Base-by-base conservation (phyloP, 2,329 filamentous ascomycete species). In the Zymoseptoria tritici region DNA sequence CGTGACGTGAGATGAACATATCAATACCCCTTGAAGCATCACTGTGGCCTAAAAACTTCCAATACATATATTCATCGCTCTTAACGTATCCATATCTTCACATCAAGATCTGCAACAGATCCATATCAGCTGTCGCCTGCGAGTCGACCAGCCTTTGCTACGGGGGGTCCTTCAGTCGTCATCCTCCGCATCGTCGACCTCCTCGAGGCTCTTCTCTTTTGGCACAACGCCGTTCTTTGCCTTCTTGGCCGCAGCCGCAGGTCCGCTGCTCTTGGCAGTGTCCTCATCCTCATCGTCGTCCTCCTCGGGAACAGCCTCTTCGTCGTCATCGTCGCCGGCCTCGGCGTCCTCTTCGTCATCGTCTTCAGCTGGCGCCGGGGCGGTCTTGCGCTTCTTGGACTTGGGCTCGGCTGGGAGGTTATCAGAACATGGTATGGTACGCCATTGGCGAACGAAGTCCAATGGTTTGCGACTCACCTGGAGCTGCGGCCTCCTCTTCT, bases 231-330 rank as follows among this genome's bases (percentile, higher is more conserved):
- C 64, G 19, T 63, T 67, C 64, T 71, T 72, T 49, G 60, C 61
- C 49, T 63, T 58, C 60, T 72, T 71, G 24, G 70, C 70, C 26
- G 66, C 65, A 50, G 67, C 69, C 11, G 71, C 66, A 51, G 71
- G 70, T 8, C 68, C 71, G 19, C 66, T 57, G 19, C 59, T 62
- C 24, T 65, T 64, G 7, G 66, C 65, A 9, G 70, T 71, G 50
- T 67, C 67, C 11, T 69, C 69, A 13, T 67, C 65, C 21, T 61
- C 61, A 19, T 73, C 72, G 9, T 73, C 72, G 4, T 71, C 68
- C 6, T 73, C 71, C 2, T 70, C 68, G n/a, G 67, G 68, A 22
- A 64, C 67, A 49, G 56, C 63, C 42, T 73, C 70, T 55, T 66
- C 60, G 58, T 73, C 72, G 58, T 67, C 67, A 13, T 67, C 68